These are phyloP conservation scores for Syzygium oleosum DNA, from an alignment of 345 rosid genomes.

Conservation along the genomic window DNA sequence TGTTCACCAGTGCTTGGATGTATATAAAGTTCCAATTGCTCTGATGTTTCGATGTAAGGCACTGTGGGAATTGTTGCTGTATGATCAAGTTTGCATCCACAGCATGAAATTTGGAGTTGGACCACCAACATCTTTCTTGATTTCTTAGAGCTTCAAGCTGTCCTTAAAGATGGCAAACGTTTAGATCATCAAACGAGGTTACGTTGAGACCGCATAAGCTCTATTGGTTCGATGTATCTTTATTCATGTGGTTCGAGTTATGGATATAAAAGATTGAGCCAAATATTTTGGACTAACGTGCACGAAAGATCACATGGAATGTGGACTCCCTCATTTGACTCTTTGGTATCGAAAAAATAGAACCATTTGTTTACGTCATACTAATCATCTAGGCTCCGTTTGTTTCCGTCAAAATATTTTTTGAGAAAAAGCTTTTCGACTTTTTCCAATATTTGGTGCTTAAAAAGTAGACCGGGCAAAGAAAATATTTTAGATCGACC, in stretches of 20 bases:
- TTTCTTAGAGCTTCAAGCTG: background rate
- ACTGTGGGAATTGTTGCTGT: background rate
- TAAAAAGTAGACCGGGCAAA: background rate
- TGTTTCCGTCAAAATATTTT: background rate
- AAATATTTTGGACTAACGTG: background rate
- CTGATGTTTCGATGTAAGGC: fast-evolving
- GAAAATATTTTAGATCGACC: background rate
- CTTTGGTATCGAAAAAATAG: background rate
- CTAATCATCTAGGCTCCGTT: background rate
- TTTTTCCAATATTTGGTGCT: background rate
- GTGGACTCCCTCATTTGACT: background rate
- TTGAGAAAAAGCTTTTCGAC: background rate
- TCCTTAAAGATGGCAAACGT: background rate
- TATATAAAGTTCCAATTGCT: background rate
- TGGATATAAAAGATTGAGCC: background rate
- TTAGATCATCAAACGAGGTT: background rate
- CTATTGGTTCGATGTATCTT: fast-evolving
- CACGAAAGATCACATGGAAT: background rate
- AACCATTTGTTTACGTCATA: background rate
- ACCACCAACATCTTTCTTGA: background rate
- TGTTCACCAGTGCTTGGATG: background rate
- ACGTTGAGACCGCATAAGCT: background rate
- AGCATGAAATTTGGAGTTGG: background rate
- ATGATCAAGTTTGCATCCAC: background rate
- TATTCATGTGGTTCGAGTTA: background rate